phyloP scores from a whole-genome alignment of 2,329 filamentous ascomycete species.

The Leptographium radiaticola region DNA sequence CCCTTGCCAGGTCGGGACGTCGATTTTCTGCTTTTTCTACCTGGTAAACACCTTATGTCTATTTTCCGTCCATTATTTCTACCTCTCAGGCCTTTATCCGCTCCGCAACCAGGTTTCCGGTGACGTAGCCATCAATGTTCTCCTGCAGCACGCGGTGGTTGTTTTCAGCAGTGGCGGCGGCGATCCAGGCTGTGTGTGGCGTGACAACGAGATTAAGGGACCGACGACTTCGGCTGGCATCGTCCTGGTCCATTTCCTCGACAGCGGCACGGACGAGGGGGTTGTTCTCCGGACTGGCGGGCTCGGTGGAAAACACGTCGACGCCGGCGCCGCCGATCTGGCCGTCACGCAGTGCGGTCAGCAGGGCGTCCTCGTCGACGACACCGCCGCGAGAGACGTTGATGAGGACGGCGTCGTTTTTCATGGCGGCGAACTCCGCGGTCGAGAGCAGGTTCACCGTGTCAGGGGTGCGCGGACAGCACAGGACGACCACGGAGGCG shows the following conservation, averaged over 20 bases:
- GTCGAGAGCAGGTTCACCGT: slow-evolving; percentile 13
- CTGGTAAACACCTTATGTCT: too few species aligned
- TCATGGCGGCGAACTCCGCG: slow-evolving; percentile 10
- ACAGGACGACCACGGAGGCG: slow-evolving; percentile 18
- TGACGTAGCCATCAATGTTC: slow-evolving; percentile 8
- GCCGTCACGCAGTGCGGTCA: slow-evolving; percentile 17
- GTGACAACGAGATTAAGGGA: slow-evolving; percentile 9
- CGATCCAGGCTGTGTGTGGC: slow-evolving; percentile 11
- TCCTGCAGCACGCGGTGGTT: slow-evolving; percentile 7
- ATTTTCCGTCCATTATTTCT: background rate
- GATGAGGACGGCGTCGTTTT: slow-evolving; percentile 16
- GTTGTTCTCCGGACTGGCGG: slow-evolving; percentile 12
- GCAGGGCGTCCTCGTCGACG: slow-evolving; percentile 21
- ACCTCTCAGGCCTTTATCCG: slow-evolving; percentile 1
- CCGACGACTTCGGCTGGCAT: background rate
- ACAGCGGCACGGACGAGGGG: slow-evolving; percentile 4
- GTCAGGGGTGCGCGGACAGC: slow-evolving; percentile 18
- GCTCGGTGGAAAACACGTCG: slow-evolving; percentile 22
- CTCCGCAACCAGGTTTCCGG: background rate
- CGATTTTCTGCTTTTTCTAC: background rate
- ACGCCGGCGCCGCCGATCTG: slow-evolving; percentile 19
- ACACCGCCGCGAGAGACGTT: slow-evolving; percentile 21
- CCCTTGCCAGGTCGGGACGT: too few species aligned
- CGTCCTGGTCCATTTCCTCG: background rate
- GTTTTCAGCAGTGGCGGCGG: slow-evolving; percentile 9